Conservation (phyloP, 306 rosid species). For the Vicia faba region DNA sequence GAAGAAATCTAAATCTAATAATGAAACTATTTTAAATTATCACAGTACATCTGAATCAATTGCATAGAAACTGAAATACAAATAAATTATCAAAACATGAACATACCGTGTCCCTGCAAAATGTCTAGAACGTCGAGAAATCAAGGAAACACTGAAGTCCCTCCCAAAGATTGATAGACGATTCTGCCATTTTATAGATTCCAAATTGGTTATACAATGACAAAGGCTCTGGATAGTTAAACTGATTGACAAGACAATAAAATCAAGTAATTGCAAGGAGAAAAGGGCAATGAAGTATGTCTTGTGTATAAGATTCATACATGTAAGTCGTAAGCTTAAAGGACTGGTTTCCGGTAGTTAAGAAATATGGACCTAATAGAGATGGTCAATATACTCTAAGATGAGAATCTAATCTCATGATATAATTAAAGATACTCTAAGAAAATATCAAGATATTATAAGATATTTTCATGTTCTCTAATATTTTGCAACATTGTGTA, state of each 20-base stretch:
- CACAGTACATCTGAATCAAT: conserved; percentile 19
- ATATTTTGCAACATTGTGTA: not conserved
- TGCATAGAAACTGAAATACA: conserved; percentile 16
- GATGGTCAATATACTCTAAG: not conserved
- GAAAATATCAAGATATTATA: conserved; percentile 4
- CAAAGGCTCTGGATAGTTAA: conserved; percentile 10
- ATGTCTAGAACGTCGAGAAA: conserved; percentile 95
- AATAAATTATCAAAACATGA: conserved; percentile 23
- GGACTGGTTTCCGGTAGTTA: conserved; percentile 1
- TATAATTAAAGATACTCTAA: not conserved
- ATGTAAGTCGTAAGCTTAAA: not conserved
- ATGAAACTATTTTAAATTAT: conserved; percentile 16
- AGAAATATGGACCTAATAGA: conserved; percentile 1
- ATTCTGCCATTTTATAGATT: conserved; percentile 49
- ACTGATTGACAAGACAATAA: conserved; percentile 24
- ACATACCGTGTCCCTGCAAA: conserved; percentile 98
- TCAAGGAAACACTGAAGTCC: conserved; percentile 81
- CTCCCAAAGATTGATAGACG: conserved; percentile 91
- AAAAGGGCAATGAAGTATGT: not conserved
- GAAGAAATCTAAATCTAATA: conserved; percentile 23
- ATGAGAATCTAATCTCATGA: conserved; percentile 1
- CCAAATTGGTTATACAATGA: conserved; percentile 28
- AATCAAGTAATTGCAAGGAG: conserved; percentile 6
- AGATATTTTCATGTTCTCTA: not conserved
- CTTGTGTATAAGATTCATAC: not conserved